A percentile compares a stretch with the other conserved stretches of the same genome.
phyloP scores from a whole-genome alignment of 768 basidiomycete genomes.

The Rhodotorula paludigena region DNA sequence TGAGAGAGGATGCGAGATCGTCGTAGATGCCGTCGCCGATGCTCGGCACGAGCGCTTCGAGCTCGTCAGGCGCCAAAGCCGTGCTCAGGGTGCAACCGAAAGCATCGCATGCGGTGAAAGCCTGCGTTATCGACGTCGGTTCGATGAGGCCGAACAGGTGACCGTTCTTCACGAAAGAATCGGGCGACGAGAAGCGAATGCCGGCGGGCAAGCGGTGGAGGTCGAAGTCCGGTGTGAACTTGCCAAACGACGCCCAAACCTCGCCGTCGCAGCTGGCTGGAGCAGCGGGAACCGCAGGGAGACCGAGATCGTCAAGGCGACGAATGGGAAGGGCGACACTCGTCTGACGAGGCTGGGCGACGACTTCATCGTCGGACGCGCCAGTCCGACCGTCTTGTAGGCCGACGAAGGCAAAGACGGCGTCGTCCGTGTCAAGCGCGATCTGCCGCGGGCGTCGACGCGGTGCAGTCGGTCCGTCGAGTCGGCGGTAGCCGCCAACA shows the following conservation, averaged over 20 bases:
- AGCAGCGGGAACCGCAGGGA: background rate
- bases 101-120: constrained; percentile 40
- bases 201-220: constrained; percentile 56
- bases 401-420: constrained; percentile 27
- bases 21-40: constrained; percentile 55
- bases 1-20: constrained; percentile 47
- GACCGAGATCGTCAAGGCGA: background rate
- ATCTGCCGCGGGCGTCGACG: background rate
- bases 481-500: background rate
- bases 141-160: constrained; percentile 58
- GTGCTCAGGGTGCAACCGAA: constrained; percentile 46
- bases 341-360: no score
- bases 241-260: constrained; percentile 30
- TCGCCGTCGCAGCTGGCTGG: constrained; percentile 4
- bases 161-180: constrained; percentile 59
- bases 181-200: constrained; percentile 51
- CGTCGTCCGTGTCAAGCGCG: constrained; percentile 26
- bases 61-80: constrained; percentile 51
- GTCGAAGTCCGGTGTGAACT: constrained; percentile 54
- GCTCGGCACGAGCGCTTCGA: constrained; percentile 49
- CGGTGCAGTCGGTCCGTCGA: background rate
- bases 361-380: background rate
- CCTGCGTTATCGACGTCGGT: constrained; percentile 42
- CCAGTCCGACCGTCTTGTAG: background rate
- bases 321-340: no score